Conservation (phyloP, 805 yeast genomes). For the Saccharomycopsis microspora region DNA sequence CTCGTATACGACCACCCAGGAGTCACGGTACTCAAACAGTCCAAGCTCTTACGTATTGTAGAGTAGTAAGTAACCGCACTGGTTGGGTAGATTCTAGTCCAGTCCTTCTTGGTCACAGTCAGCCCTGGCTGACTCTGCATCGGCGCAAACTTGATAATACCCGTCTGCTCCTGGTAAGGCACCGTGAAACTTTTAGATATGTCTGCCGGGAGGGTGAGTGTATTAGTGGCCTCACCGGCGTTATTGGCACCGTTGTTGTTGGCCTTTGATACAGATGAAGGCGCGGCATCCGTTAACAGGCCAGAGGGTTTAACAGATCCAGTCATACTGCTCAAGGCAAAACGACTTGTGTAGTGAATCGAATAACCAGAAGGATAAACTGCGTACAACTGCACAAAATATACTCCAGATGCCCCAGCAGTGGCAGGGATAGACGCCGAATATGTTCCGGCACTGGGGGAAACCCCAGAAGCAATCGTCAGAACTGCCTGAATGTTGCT, state of each 20-base stretch:
- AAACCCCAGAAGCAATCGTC: slow-evolving; percentile 36
- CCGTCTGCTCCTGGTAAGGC: slow-evolving; percentile 71
- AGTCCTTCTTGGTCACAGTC: slow-evolving; percentile 49
- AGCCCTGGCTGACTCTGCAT: slow-evolving; percentile 86
- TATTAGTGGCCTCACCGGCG: slow-evolving; percentile 26
- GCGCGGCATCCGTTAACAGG: slow-evolving; percentile 28
- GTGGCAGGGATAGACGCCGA: slow-evolving; percentile 31
- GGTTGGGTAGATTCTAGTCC: slow-evolving; percentile 58
- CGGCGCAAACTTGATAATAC: slow-evolving; percentile 72
- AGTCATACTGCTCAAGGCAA: slow-evolving; percentile 57
- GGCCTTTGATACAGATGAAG: slow-evolving; percentile 22
- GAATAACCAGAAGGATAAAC: slow-evolving; percentile 32
- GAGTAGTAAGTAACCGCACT: slow-evolving; percentile 53
- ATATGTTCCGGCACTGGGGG: slow-evolving; percentile 26
- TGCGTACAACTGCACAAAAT: slow-evolving; percentile 61
- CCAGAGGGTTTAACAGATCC: slow-evolving; percentile 50
- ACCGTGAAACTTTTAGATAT: slow-evolving; percentile 46
- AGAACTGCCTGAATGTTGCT: slow-evolving; percentile 28
- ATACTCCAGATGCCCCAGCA: slow-evolving; percentile 51
- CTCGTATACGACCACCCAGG: slow-evolving; percentile 75
- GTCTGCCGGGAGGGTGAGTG: slow-evolving; percentile 22
- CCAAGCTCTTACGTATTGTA: neutral
- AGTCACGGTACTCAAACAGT: slow-evolving; percentile 29
- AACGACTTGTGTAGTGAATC: slow-evolving; percentile 58
- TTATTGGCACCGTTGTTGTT: neutral